phyloP scores from a whole-genome alignment of 202 grass and related monocot species.

The Carex arenaria region DNA sequence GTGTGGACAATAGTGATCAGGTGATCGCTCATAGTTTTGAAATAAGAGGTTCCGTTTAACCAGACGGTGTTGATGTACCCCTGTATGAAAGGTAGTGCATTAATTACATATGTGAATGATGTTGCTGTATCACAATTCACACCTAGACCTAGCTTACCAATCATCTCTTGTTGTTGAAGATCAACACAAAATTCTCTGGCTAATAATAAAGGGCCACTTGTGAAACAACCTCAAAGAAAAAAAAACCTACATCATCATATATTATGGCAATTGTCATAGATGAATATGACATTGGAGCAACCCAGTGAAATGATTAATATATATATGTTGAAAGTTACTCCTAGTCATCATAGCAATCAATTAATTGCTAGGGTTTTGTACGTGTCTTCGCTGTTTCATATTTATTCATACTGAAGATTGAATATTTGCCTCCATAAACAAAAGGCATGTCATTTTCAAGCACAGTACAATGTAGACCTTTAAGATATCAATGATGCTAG shows the following conservation, averaged over 20 bases:
- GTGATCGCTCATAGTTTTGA: background rate
- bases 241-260: background rate
- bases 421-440: background rate
- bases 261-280: background rate
- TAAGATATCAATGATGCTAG: background rate
- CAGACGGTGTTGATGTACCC: background rate
- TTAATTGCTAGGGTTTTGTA: background rate
- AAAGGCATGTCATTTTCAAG: constrained; percentile 9
- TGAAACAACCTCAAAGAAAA: background rate
- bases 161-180: background rate
- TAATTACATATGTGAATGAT: background rate
- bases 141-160: background rate
- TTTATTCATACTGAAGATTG: constrained; percentile 9
- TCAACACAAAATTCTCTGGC: background rate
- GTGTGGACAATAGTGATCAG: background rate
- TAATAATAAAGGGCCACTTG: background rate
- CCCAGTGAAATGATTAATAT: background rate
- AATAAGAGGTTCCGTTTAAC: background rate
- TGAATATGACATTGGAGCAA: constrained; percentile 15
- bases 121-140: background rate
- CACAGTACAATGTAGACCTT: background rate
- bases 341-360: background rate
- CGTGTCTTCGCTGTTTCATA: background rate
- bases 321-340: background rate
- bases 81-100: background rate